Evolutionary conservation across 208 protist genomes (phyloP), one percentile per base, ranked within the genome.

Genomic region (Trypanosoma conorhini): DNA sequence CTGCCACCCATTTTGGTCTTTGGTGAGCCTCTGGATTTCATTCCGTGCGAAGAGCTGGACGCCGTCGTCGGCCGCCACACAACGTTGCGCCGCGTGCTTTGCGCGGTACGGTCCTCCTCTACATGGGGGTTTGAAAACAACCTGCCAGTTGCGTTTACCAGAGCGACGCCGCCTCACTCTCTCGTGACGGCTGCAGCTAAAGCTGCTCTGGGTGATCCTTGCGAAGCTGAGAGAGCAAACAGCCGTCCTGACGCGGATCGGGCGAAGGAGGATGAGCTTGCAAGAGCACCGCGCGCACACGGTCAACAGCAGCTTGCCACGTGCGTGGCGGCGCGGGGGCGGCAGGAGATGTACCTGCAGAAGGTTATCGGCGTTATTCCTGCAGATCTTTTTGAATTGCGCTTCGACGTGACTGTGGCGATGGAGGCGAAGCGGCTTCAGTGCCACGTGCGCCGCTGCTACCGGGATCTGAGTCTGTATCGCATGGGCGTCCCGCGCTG

Each of bases 391-490:
- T 61, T 56, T 44, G 21, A 50, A n/a, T 59, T 79, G 17, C 58
- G 40, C 28, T 60, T 79, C 2, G n/a, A 46, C 7, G 17, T 67
- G 33, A 38, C 55, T 19, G 19, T 79, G 22, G 46, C 67, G 28
- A 48, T 79, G 56, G 74, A 79, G 54, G 56, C 58, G 17, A 72
- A 74, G 56, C 54, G 74, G 24, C 60, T 72, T 64, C 74, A 79
- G 54, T 67, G 74, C 46, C 30, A 46, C 19, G 44, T 55, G 28
- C 40, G 48, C 26, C 60, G 63, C 19, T 70, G 44, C 48, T 62
- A 69, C 54, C 74, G 74, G 33, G 74, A 79, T 19, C 58, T 59
- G 17, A 66, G 67, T 60, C 55, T 79, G 22, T 50, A 58, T 19
- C 67, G 67, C 12, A 30, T 73, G 40, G 74, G 62, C 26, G 35